Conservation (phyloP, 2,329 filamentous ascomycete genomes). For the Thielaviopsis punctulata region DNA sequence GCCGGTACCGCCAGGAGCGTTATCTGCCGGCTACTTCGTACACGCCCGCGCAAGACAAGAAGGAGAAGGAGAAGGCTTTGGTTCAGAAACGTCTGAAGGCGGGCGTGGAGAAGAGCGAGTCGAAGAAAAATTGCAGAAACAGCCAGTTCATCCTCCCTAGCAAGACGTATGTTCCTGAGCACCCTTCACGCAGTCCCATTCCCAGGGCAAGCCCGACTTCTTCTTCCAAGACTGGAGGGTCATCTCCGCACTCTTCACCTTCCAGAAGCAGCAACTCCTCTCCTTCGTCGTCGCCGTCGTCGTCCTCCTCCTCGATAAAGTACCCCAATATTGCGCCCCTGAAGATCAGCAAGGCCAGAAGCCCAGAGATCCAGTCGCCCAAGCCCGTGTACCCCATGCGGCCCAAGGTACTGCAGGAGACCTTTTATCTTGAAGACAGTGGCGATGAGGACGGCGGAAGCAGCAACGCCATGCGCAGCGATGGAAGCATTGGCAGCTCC, state of each 20-base stretch:
- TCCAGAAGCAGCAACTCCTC: background rate
- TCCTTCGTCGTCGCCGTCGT: too few relatives aligned
- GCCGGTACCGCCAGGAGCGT: background rate
- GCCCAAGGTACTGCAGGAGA: background rate
- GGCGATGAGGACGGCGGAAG: background rate
- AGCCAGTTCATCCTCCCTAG: background rate
- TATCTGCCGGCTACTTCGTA: background rate
- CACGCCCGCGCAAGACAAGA: background rate
- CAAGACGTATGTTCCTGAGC: background rate
- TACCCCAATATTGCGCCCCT: background rate
- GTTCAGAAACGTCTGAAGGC: background rate
- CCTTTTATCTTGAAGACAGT: background rate
- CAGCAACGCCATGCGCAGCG: background rate
- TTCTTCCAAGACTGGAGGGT: too few relatives aligned
- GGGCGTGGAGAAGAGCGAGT: background rate
- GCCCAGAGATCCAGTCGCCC: background rate
- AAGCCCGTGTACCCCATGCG: background rate
- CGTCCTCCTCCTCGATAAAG: background rate
- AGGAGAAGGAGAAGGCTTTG: background rate
- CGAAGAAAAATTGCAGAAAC: background rate
- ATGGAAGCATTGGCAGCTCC: background rate
- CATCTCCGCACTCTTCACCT: background rate
- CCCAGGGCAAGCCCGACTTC: background rate
- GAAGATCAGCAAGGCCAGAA: background rate
- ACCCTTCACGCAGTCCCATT: background rate